Evolutionary conservation across 768 basidiomycete species (phyloP).

Genomic region (Lentinula boryana): DNA sequence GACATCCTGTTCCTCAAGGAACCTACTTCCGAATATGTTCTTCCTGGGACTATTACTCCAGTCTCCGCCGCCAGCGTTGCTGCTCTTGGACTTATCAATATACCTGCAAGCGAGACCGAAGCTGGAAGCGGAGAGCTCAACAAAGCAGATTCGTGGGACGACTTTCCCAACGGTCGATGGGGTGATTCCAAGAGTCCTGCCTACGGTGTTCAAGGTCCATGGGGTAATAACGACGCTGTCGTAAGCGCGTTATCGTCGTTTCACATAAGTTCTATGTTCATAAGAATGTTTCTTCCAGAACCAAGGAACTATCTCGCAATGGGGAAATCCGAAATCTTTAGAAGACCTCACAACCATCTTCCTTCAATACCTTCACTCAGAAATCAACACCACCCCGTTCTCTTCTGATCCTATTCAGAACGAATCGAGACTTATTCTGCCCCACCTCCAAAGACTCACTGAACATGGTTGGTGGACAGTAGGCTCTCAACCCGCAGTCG

Average conservation of each 20-base stretch:
- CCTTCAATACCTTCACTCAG: conserved; percentile 70
- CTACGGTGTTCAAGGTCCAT: conserved; percentile 75
- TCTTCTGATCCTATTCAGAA: conserved; percentile 73
- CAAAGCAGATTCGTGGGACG: conserved; percentile 81
- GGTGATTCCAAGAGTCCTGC: conserved; percentile 98
- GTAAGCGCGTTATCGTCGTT: conserved; percentile 22
- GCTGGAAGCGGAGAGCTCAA: conserved; percentile 70
- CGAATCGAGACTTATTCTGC: conserved; percentile 79
- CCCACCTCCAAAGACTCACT: conserved; percentile 72
- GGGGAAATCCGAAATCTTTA: conserved; percentile 64
- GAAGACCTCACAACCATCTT: conserved; percentile 78
- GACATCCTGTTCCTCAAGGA: conserved; percentile 25
- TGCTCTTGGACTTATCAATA: conserved; percentile 43
- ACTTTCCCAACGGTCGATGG: conserved; percentile 98
- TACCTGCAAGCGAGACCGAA: conserved; percentile 46
- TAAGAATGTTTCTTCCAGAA: conserved; percentile 32
- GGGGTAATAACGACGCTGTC: conserved; percentile 64
- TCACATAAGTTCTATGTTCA: too few species aligned
- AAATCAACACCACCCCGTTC: conserved; percentile 79
- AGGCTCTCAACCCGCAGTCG: conserved; percentile 91
- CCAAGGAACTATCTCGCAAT: conserved; percentile 56
- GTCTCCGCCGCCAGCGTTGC: conserved; percentile 60
- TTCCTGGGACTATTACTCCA: conserved; percentile 47
- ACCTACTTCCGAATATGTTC: conserved; percentile 23
- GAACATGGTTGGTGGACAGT: conserved; percentile 90